phyloP scores from a whole-genome alignment of 805 yeast genomes.

The Saccharomycopsis malanga region DNA sequence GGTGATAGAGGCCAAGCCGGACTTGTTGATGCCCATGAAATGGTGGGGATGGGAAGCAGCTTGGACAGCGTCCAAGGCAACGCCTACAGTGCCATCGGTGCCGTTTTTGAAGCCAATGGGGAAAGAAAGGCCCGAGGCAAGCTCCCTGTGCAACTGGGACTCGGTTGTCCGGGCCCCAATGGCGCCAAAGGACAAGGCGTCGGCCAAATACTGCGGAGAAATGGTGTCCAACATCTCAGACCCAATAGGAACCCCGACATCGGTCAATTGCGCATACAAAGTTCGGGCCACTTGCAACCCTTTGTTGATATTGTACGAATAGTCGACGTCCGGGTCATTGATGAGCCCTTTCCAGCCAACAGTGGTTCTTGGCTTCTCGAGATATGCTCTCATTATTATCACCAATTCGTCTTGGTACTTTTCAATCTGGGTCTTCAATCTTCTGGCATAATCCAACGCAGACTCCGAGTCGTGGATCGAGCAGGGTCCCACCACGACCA shows the following conservation, averaged over 20 bases:
- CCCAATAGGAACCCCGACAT: slow-evolving; percentile 75
- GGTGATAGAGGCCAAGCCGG: slow-evolving; percentile 93
- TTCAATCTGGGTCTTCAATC: slow-evolving; percentile 51
- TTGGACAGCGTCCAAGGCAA: slow-evolving; percentile 88
- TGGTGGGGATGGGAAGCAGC: slow-evolving; percentile 93
- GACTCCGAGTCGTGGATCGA: slow-evolving; percentile 92
- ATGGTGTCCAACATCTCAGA: slow-evolving; percentile 98
- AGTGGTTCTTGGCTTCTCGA: slow-evolving; percentile 97
- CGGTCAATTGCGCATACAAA: slow-evolving; percentile 76
- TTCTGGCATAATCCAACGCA: slow-evolving; percentile 79
- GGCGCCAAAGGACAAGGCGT: slow-evolving; percentile 92
- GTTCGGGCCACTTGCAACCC: slow-evolving; percentile 87
- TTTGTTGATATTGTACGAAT: slow-evolving; percentile 87
- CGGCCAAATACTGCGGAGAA: slow-evolving; percentile 91
- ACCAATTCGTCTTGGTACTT: slow-evolving; percentile 67
- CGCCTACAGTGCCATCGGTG: slow-evolving; percentile 92
- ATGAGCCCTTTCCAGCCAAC: slow-evolving; percentile 99
- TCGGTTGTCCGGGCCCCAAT: slow-evolving; percentile 99
- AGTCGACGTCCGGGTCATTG: slow-evolving; percentile 94
- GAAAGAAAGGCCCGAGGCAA: slow-evolving; percentile 94
- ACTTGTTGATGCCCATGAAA: slow-evolving; percentile 90
- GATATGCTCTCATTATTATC: slow-evolving; percentile 94
- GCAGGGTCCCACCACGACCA: slow-evolving; percentile 94
- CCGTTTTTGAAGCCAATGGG: slow-evolving; percentile 98
- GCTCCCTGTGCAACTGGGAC: slow-evolving; percentile 94